A percentile compares a stretch with the other conserved stretches of the same genome.
Conservation (phyloP, 2,329 filamentous ascomycete genomes). For the Alternaria tenuissima region DNA sequence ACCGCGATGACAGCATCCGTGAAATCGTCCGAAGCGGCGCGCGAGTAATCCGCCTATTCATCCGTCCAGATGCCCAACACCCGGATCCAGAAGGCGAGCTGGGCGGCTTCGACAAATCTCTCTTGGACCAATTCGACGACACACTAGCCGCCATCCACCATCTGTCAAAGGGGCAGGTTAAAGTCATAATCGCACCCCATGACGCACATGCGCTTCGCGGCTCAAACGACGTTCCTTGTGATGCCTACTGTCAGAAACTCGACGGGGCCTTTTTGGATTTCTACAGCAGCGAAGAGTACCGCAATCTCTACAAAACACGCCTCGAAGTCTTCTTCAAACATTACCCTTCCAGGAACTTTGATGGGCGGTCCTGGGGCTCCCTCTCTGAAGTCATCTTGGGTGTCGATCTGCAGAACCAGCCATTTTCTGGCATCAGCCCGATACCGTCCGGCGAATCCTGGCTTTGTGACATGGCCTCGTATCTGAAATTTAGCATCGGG, state of each 20-base stretch:
- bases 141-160: slow-evolving; percentile 46
- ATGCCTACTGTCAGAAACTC: slow-evolving; percentile 46
- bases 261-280: slow-evolving; percentile 47
- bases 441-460: slow-evolving; percentile 46
- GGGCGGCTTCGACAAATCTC: slow-evolving; percentile 41
- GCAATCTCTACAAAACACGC: slow-evolving; percentile 42
- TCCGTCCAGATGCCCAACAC: slow-evolving; percentile 40
- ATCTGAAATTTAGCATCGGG: slow-evolving; percentile 40
- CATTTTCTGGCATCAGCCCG: slow-evolving; percentile 46
- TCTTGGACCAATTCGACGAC: slow-evolving; percentile 48
- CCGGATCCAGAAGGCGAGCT: slow-evolving; percentile 42
- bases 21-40: slow-evolving; percentile 41
- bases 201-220: slow-evolving; percentile 46
- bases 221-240: slow-evolving; percentile 42
- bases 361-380: slow-evolving; percentile 38
- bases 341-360: slow-evolving; percentile 47
- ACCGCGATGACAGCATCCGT: slow-evolving; percentile 41
- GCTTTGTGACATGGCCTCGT: slow-evolving; percentile 47
- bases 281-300: slow-evolving; percentile 41
- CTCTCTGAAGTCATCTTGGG: slow-evolving; percentile 46
- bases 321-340: slow-evolving; percentile 47
- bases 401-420: slow-evolving; percentile 47
- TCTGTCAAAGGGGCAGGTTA: slow-evolving; percentile 45
- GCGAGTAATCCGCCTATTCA: slow-evolving; percentile 45
- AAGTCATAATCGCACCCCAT: slow-evolving; percentile 49